phyloP scores from a whole-genome alignment of 2,329 filamentous ascomycete species.

The Simplicillium sp. region DNA sequence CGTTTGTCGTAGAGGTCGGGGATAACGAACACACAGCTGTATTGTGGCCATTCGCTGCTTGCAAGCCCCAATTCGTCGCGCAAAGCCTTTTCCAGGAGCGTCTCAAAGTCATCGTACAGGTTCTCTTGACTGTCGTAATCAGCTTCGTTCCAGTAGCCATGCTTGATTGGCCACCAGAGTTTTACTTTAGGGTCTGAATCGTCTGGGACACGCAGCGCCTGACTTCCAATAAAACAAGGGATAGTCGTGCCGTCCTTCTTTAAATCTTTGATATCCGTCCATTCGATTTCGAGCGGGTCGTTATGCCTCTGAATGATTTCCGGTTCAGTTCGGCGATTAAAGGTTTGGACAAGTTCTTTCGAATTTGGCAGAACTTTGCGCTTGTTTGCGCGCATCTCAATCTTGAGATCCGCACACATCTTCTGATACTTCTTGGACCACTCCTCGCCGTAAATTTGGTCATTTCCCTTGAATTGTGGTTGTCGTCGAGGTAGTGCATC shows the following conservation, averaged over 20 bases:
- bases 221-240: constrained; percentile 67
- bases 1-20: constrained; percentile 94
- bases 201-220: constrained; percentile 81
- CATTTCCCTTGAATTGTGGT: constrained; percentile 49
- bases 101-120: constrained; percentile 73
- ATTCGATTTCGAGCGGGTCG: constrained; percentile 86
- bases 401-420: constrained; percentile 79
- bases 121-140: constrained; percentile 76
- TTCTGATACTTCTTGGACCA: constrained; percentile 65
- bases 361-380: constrained; percentile 94
- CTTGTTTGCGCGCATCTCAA: constrained; percentile 88
- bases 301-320: constrained; percentile 92
- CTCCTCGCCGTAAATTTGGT: constrained; percentile 84
- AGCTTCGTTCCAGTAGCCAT: constrained; percentile 82
- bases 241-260: constrained; percentile 53
- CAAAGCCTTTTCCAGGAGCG: constrained; percentile 78
- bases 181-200: constrained; percentile 83
- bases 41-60: constrained; percentile 77
- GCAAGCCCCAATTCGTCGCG: constrained; percentile 73
- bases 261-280: constrained; percentile 70
- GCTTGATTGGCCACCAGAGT: constrained; percentile 81
- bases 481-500: constrained; percentile 68
- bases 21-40: constrained; percentile 94
- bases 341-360: constrained; percentile 90
- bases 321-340: constrained; percentile 74